Percentiles rank a stretch among this genome's conserved stretches.
These are phyloP conservation scores for Taphrina communis DNA, from an alignment of 1,139 yeast genomes.

Conservation along the genomic window DNA sequence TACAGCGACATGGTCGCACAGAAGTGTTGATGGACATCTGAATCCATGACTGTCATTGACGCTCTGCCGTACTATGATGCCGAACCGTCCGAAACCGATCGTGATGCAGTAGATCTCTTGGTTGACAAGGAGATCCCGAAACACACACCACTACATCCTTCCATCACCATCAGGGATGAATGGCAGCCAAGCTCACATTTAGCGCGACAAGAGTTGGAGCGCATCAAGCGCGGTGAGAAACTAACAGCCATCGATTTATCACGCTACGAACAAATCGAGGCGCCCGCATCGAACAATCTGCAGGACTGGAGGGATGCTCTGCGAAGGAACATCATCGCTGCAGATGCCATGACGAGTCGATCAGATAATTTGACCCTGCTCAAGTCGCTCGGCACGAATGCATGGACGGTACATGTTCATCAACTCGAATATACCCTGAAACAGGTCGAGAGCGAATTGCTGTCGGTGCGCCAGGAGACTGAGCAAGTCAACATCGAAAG, in stretches of 20 bases:
- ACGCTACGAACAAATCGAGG: constrained; percentile 24
- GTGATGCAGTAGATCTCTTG: constrained; percentile 32
- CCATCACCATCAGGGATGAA: constrained; percentile 14
- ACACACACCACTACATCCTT: constrained; percentile 32
- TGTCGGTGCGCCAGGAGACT: constrained; percentile 21
- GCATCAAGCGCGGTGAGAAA: constrained; percentile 13
- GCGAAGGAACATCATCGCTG: constrained; percentile 28
- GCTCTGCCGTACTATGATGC: constrained; percentile 29
- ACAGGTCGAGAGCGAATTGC: constrained; percentile 23
- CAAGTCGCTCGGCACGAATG: constrained; percentile 32
- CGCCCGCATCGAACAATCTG: background rate
- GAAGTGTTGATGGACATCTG: background rate
- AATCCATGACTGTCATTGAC: constrained; percentile 11
- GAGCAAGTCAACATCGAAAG: constrained; percentile 32
- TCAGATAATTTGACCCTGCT: constrained; percentile 25
- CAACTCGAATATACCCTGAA: constrained; percentile 22
- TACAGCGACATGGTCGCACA: too few relatives aligned
- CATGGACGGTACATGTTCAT: constrained; percentile 33
- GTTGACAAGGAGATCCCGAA: constrained; percentile 28
- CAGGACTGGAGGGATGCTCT: constrained; percentile 13
- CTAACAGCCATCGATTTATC: constrained; percentile 35
- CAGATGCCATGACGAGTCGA: constrained; percentile 24
- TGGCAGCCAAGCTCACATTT: constrained; percentile 25
- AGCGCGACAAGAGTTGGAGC: constrained; percentile 24
- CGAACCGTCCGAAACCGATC: constrained; percentile 32